phyloP scores from a whole-genome alignment of 441 rosid genomes.

The Theobroma grandiflorum region DNA sequence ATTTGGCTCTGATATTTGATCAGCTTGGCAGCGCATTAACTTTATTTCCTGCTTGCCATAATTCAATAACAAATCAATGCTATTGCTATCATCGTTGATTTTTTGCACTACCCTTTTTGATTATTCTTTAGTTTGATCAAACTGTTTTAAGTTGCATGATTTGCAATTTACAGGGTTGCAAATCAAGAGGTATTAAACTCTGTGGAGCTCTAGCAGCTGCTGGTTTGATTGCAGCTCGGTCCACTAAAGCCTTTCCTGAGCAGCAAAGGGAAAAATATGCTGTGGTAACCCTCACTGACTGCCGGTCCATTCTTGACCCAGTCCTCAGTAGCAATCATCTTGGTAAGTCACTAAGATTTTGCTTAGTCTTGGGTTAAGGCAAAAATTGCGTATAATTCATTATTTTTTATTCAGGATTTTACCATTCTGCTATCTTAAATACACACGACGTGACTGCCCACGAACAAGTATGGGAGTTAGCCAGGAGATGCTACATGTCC shows the following conservation, averaged over 20 bases:
- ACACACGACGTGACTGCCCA: slow-evolving; percentile 63
- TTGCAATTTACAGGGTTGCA: slow-evolving; percentile 62
- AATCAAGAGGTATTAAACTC: slow-evolving; percentile 70
- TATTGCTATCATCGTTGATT: background rate
- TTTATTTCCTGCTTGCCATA: background rate
- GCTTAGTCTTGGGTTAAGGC: background rate
- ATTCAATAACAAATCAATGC: slow-evolving; percentile 9
- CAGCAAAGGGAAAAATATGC: slow-evolving; percentile 70
- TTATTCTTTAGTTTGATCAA: background rate
- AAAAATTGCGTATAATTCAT: background rate
- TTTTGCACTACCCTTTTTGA: background rate
- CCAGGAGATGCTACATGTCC: slow-evolving; percentile 57
- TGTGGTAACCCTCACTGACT: slow-evolving; percentile 73
- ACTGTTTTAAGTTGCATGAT: background rate
- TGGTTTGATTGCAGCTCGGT: slow-evolving; percentile 70
- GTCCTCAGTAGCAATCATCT: slow-evolving; percentile 56
- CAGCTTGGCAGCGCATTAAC: background rate
- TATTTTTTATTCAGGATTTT: slow-evolving; percentile 61
- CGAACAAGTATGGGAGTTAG: slow-evolving; percentile 78
- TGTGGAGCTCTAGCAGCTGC: slow-evolving; percentile 77
- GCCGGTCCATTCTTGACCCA: slow-evolving; percentile 81
- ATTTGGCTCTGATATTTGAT: background rate
- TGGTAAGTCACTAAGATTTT: slow-evolving; percentile 42
- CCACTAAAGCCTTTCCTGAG: slow-evolving; percentile 49
- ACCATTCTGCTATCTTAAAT: slow-evolving; percentile 79